A percentile compares a stretch with the other conserved stretches of the same genome.
Evolutionary conservation across 768 basidiomycete genomes (phyloP).

Genomic region (Clavulina sp.): DNA sequence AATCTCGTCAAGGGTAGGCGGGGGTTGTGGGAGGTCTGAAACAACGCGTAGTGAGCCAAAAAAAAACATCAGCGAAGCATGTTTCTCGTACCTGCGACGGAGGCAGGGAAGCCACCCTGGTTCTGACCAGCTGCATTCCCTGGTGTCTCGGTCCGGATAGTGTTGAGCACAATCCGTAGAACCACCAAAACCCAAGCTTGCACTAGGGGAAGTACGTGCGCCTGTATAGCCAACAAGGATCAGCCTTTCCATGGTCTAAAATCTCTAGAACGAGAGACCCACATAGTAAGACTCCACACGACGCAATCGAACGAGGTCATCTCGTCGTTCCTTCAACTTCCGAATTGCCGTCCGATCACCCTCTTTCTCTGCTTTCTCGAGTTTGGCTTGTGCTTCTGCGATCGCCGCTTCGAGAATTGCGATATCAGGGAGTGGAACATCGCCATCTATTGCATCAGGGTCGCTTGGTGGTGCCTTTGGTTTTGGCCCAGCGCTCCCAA

Average conservation of each 20-base stretch:
- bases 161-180: slow-evolving; percentile 80
- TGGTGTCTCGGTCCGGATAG: slow-evolving; percentile 54
- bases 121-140: slow-evolving; percentile 22
- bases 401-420: slow-evolving; percentile 58
- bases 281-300: slow-evolving; percentile 91
- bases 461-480: neutral
- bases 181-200: slow-evolving; percentile 87
- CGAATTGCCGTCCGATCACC: slow-evolving; percentile 32
- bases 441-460: neutral
- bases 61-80: slow-evolving; percentile 27
- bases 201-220: slow-evolving; percentile 62
- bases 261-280: slow-evolving; percentile 17
- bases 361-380: slow-evolving; percentile 28
- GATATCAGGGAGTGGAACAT: slow-evolving; percentile 39
- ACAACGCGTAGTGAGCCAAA: neutral
- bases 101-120: slow-evolving; percentile 48
- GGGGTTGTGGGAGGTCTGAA: slow-evolving; percentile 28
- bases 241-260: neutral
- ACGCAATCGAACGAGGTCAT: slow-evolving; percentile 73
- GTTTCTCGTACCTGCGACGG: slow-evolving; percentile 22
- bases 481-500: neutral
- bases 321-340: slow-evolving; percentile 47
- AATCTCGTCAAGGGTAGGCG: slow-evolving; percentile 69
- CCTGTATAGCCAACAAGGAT: slow-evolving; percentile 27
- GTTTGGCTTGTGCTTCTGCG: slow-evolving; percentile 37